Base-by-base conservation (phyloP, 495 filamentous ascomycete species). In the Hyaloscypha hepaticicola region DNA sequence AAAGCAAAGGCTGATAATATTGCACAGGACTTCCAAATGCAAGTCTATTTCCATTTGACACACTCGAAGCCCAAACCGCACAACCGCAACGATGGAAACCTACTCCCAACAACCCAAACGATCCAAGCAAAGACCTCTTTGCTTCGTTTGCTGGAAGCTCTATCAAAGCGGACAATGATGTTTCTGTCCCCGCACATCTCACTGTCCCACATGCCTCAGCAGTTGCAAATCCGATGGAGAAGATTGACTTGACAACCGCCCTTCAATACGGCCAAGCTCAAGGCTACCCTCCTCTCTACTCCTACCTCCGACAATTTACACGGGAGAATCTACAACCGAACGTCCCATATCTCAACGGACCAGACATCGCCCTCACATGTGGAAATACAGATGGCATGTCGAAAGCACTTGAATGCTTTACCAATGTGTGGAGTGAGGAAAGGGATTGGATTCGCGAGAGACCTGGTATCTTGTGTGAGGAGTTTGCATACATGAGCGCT, bases 1-100 rank as follows among this genome's bases (percentile, higher is more conserved):
- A n/a, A 58, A 38, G 25, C 7, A 11, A 57, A 21, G 9, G 45
- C 21, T 59, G 33, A 56, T 60, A 60, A 38, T 60, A 31, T 1
- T 45, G 19, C 29, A 24, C 70, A 93, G 90, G 90, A 56, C 83
- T 96, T 16, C 93, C 93, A 24, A 88, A 92, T 74, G 75, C 85
- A 16, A 83, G 82, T 33, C 91, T 91, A 76, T 97, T 97, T 72
- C 93, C 93, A 19, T 97, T 90, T 74, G 92, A 97, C 63, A 96
- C 91, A 0, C 85, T 96, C 28, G 91, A 94, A 74, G 89, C 91
- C n/a, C 83, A 87, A 63, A 82, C 85, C 58, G 91, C 92, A 12
- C 83, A 82, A 27, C 85, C 92, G 11, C 76, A 87, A 22, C 85
- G 93, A 69, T 93, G 88, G 77, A 80, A 83, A n/a, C 86, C 87